These are phyloP conservation scores for Capsella rubella DNA, from an alignment of 441 rosid species.

Conservation along the genomic window DNA sequence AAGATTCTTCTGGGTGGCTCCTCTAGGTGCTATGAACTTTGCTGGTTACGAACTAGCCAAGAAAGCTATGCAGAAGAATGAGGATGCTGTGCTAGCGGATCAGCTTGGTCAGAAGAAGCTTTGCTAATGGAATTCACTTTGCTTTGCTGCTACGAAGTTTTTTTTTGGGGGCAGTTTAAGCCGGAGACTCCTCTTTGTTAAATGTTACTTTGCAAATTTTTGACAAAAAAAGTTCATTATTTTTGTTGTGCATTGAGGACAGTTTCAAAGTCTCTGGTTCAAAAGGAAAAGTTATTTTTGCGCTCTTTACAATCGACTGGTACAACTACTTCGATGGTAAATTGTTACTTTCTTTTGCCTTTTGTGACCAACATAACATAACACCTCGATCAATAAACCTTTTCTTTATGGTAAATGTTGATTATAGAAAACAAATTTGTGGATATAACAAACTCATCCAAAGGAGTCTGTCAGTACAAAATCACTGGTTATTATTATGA, in stretches of 20 bases:
- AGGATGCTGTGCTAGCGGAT: slow-evolving; percentile 46
- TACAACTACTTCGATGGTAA: not conserved
- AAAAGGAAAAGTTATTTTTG: not conserved
- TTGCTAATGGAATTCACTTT: slow-evolving; percentile 25
- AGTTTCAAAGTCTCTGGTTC: not conserved
- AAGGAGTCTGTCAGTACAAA: not conserved
- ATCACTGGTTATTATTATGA: slow-evolving; percentile 10
- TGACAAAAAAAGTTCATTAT: slow-evolving; percentile 32
- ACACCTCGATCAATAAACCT: not conserved
- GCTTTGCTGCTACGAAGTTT: slow-evolving; percentile 42
- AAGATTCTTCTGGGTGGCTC: slow-evolving; percentile 98
- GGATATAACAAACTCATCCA: not conserved
- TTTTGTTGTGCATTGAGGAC: slow-evolving; percentile 26
- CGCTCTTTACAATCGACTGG: not conserved
- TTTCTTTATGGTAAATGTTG: not conserved
- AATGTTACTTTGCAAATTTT: slow-evolving; percentile 41
- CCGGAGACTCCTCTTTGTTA: slow-evolving; percentile 38
- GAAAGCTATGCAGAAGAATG: slow-evolving; percentile 83
- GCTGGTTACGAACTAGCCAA: slow-evolving; percentile 94
- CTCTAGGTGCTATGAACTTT: slow-evolving; percentile 98
- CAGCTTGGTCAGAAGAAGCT: slow-evolving; percentile 43
- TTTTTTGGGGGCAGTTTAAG: slow-evolving; percentile 43
- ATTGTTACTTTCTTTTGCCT: not conserved
- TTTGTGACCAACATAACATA: not conserved
- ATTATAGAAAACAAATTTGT: not conserved